phyloP scores from a whole-genome alignment of 2,329 filamentous ascomycete species.

The Aspergillus pseudoglaucus region DNA sequence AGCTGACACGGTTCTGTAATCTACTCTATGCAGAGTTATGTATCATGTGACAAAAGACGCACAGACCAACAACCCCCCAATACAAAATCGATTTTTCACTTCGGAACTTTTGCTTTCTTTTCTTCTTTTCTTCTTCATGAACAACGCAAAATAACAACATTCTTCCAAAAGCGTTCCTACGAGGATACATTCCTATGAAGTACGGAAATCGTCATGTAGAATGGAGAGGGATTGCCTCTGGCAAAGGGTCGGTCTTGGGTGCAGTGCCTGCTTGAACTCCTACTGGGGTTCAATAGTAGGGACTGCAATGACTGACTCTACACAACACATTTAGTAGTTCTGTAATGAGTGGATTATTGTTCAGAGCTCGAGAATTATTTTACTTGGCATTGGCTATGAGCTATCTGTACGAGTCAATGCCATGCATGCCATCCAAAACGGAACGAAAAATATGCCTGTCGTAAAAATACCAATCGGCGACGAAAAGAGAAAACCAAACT shows the following conservation, averaged over 20 bases:
- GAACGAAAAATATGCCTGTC: no score
- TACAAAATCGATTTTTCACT: conserved; percentile 8
- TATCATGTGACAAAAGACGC: neutral
- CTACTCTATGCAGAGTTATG: neutral
- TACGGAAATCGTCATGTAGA: conserved; percentile 53
- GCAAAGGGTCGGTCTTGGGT: conserved; percentile 50
- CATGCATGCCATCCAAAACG: no score
- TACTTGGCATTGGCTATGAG: no score
- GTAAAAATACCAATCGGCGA: no score
- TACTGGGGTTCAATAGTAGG: conserved; percentile 36
- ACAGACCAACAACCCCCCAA: conserved; percentile 1
- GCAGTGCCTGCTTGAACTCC: conserved; percentile 44
- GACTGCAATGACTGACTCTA: conserved; percentile 56
- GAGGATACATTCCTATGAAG: conserved; percentile 50
- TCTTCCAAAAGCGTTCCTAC: conserved; percentile 54
- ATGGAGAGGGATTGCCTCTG: conserved; percentile 43
- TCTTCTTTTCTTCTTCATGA: conserved; percentile 41
- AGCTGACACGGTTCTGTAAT: neutral
- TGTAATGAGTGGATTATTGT: neutral
- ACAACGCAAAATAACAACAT: conserved; percentile 52
- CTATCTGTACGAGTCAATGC: no score
- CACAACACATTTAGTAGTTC: conserved; percentile 33
- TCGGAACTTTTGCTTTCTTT: conserved; percentile 21
- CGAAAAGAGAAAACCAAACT: neutral
- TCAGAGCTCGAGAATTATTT: no score